These are phyloP conservation scores for Cerrena zonata DNA, from an alignment of 1,284 basidiomycete species.

Conservation along the genomic window DNA sequence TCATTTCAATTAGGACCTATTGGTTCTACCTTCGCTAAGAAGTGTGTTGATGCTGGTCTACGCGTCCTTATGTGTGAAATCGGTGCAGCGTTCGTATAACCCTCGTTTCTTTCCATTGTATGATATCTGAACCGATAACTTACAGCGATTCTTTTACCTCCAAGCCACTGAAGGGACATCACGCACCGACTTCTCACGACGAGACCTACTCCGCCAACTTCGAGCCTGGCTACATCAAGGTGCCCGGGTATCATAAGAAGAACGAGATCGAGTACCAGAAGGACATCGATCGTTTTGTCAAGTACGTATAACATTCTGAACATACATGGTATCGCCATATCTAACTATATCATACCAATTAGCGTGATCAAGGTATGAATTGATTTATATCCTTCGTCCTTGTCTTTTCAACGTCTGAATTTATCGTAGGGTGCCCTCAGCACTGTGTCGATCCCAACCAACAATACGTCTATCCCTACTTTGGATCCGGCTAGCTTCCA, in stretches of 20 bases:
- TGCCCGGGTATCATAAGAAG: conserved; percentile 27
- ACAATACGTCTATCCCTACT: conserved; percentile 11
- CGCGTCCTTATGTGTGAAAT: conserved; percentile 20
- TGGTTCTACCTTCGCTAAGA: conserved; percentile 24
- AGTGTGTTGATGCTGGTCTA: conserved; percentile 20
- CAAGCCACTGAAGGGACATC: neutral
- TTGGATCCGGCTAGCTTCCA: conserved; percentile 16
- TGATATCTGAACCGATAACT: neutral
- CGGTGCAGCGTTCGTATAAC: conserved; percentile 16
- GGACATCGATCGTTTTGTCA: conserved; percentile 29
- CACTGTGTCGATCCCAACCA: conserved; percentile 19
- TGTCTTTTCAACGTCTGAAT: too few species aligned
- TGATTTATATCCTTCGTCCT: too few species aligned
- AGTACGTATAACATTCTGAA: conserved; percentile 13
- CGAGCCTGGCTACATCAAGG: conserved; percentile 11
- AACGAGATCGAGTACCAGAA: conserved; percentile 28
- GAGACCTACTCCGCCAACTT: conserved; percentile 3
- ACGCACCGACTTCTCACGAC: neutral
- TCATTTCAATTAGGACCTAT: conserved; percentile 20
- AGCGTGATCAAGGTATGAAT: neutral
- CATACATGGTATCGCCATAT: too few species aligned
- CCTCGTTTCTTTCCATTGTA: neutral
- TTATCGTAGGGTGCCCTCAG: conserved; percentile 16
- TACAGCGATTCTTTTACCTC: conserved; percentile 13
- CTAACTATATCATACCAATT: neutral